These are phyloP conservation scores for Clarireedia homoeocarpa DNA, from an alignment of 2,329 filamentous ascomycete genomes.

Conservation along the genomic window DNA sequence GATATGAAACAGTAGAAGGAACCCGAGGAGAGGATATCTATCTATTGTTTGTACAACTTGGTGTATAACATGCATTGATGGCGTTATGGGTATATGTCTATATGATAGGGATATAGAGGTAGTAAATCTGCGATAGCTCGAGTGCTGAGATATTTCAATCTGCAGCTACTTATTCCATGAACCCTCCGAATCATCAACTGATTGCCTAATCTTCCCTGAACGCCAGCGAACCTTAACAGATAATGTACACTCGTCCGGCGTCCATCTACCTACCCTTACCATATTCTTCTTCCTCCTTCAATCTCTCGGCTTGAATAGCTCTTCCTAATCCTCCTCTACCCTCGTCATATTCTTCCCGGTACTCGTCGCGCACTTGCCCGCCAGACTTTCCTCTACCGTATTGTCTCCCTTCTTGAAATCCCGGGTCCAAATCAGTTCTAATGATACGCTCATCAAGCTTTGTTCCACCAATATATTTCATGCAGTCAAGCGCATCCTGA, in stretches of 20 bases:
- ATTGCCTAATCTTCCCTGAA: slow-evolving; percentile 3
- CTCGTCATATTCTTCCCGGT: slow-evolving; percentile 93
- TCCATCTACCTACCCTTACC: slow-evolving; percentile 43
- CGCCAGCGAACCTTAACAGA: background rate
- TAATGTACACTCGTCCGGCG: slow-evolving; percentile 12
- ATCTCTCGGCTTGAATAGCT: slow-evolving; percentile 58
- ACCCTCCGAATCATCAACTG: background rate
- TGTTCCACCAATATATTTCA: slow-evolving; percentile 97
- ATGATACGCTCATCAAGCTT: slow-evolving; percentile 98
- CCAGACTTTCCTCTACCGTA: slow-evolving; percentile 94
- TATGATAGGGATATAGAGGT: slow-evolving; percentile 12
- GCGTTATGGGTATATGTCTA: slow-evolving; percentile 23
- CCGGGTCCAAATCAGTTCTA: slow-evolving; percentile 88
- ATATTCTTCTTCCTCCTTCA: slow-evolving; percentile 51
- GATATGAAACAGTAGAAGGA: slow-evolving; percentile 11
- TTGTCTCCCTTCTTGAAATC: slow-evolving; percentile 91
- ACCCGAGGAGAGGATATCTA: background rate
- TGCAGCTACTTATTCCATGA: slow-evolving; percentile 2
- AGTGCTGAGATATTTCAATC: slow-evolving; percentile 11
- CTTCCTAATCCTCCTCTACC: slow-evolving; percentile 84
- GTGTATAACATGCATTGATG: slow-evolving; percentile 20
- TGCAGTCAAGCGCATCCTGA: slow-evolving; percentile 91
- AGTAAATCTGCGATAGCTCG: slow-evolving; percentile 10
- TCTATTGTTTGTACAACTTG: slow-evolving; percentile 6
- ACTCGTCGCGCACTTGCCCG: slow-evolving; percentile 95